Conservation (phyloP, 2,329 filamentous ascomycete genomes). For the Teratosphaeria gauchensis region DNA sequence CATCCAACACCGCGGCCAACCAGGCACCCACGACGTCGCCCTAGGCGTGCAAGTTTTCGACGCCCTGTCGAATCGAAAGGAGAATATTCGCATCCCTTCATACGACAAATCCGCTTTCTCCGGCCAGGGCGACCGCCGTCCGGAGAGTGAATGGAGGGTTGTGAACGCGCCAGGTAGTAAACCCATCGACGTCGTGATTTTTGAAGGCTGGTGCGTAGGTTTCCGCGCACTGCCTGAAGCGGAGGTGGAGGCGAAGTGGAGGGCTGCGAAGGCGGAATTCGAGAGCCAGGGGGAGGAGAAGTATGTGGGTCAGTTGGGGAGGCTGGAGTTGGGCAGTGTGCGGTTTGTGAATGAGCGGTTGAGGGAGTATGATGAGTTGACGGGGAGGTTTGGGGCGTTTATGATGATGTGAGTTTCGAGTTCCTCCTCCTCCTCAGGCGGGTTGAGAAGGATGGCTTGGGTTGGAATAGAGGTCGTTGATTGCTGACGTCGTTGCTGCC, state of each 20-base stretch:
- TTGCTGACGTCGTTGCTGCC: not conserved
- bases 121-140: constrained; percentile 67
- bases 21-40: constrained; percentile 68
- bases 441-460: too few species aligned
- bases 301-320: constrained; percentile 43
- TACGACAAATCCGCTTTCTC: constrained; percentile 77
- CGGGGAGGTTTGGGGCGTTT: constrained; percentile 51
- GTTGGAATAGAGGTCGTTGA: too few species aligned
- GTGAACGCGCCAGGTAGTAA: constrained; percentile 44
- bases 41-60: constrained; percentile 56
- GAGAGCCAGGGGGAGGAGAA: constrained; percentile 28
- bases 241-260: constrained; percentile 45
- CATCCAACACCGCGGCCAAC: constrained; percentile 73
- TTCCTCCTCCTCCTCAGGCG: too few species aligned
- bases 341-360: constrained; percentile 51
- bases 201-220: constrained; percentile 88
- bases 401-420: constrained; percentile 48
- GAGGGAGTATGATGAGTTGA: constrained; percentile 49
- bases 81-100: constrained; percentile 53
- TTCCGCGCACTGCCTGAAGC: constrained; percentile 58
- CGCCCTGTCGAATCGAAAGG: constrained; percentile 41
- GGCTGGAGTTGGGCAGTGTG: constrained; percentile 47
- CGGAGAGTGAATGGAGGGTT: constrained; percentile 50
- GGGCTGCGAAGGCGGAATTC: constrained; percentile 41
- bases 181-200: constrained; percentile 55